Conservation (phyloP, 2,329 filamentous ascomycete genomes). For the Cytospora mali region DNA sequence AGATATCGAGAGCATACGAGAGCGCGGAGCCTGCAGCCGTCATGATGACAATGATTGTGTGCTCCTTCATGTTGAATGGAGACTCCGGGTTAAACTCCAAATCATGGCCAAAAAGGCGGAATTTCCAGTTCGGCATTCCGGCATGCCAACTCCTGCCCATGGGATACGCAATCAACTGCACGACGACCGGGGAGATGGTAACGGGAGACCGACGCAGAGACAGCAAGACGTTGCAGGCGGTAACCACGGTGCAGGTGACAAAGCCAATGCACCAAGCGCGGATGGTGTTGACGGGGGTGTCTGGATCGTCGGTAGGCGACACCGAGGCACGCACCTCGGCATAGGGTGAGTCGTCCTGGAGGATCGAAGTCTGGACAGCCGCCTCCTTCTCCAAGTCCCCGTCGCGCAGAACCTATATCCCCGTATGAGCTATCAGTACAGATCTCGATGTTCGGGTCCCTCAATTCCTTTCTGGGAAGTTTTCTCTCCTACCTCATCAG, state of each 20-base stretch:
- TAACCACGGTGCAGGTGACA: constrained; percentile 59
- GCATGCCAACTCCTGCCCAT: constrained; percentile 36
- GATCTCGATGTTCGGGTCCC: constrained; percentile 16
- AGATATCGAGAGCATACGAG: constrained; percentile 44
- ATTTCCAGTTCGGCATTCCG: constrained; percentile 37
- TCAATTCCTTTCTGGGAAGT: too few relatives aligned
- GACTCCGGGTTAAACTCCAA: constrained; percentile 43
- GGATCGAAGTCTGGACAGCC: constrained; percentile 45
- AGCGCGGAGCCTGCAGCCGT: constrained; percentile 41
- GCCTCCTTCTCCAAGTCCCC: constrained; percentile 25
- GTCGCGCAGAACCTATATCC: constrained; percentile 18
- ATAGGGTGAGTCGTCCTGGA: constrained; percentile 61
- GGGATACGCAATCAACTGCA: constrained; percentile 58
- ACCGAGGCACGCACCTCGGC: constrained; percentile 52
- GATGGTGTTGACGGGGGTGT: constrained; percentile 59
- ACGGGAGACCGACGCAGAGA: constrained; percentile 53
- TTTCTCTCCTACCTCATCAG: constrained; percentile 50
- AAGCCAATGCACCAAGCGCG: constrained; percentile 63
- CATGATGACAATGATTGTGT: constrained; percentile 53
- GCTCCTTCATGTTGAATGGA: constrained; percentile 50
- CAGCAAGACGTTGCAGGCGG: constrained; percentile 59
- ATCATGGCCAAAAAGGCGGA: constrained; percentile 38
- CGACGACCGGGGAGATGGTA: constrained; percentile 55
- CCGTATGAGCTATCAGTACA: constrained; percentile 3
- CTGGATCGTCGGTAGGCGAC: constrained; percentile 50